Base-by-base conservation (phyloP, 164 flowering plant species). In the Cinnamomum micranthum region DNA sequence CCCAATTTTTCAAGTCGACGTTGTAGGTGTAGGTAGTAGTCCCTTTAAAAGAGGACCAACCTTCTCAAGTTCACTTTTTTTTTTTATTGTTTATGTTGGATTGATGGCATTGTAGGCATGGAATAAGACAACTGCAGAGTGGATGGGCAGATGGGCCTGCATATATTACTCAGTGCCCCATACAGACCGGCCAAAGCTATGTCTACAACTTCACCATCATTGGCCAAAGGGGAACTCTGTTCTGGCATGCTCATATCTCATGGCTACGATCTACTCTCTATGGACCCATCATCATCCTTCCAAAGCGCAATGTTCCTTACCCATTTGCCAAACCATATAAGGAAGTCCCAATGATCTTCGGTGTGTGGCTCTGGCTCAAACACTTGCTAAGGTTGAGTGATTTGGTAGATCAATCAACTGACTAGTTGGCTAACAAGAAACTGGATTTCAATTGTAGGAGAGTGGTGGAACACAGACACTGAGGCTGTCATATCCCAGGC, bases 101-200 rank as follows among this genome's bases (percentile, higher is more conserved):
- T 55, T n/a, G 60, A 55, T 14, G 60, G 5, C 6, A 14, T 64
- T 23, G 17, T 77, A 89, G 89, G 91, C 93, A 90, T 76, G 93
- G 93, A 41, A 63, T 90, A n/a, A 59, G 91, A 64, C 93, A 90
- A 71, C 81, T 87, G 3, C 75, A 72, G 24, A 87, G 82, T 62
- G 91, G 91, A 25, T 88, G 90, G 91, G 83, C 85, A 4, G 91
- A 89, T 78, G 92, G 92, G 23, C 90, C 90, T 9, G 85, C 87
- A 4, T 88, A 87, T 52, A 64, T 88, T 0, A 87, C 92, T 14
- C 93, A 88, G 71, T 89, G 91, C 67, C 93, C 91, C 6, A 90
- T 88, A 51, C 93, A 87, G 20, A 84, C 83, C 0, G 90, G 90
- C 19, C 88, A 87, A 71, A 68, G 68, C 28, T 88, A 80, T 22